Base-by-base conservation (phyloP, 2,329 filamentous ascomycete genomes). In the Lithohypha guttulata region DNA sequence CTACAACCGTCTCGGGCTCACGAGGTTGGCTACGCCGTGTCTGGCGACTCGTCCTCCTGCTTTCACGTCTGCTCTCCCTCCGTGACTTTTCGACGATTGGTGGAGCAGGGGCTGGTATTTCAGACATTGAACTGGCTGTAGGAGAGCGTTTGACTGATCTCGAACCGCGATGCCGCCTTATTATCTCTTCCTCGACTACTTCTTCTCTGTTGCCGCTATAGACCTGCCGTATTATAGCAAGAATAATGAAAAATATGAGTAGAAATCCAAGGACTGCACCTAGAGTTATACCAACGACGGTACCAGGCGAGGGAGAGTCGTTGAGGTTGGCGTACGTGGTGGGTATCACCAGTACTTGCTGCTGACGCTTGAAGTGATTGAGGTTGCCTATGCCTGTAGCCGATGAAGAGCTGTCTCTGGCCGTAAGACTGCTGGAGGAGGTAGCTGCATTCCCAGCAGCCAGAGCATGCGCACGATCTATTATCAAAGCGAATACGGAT, bases 311-410 rank as follows among this genome's bases (percentile, higher is more conserved):
- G 0, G 74, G 74, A 4, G 73, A 68, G 18, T 59, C 51, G 53
- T 70, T 58, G 22, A 73, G 60, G 37, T 64, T 63, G 31, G 68
- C 64, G 58, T 81, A 81, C 49, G 73, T 73, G 18, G 72, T 68
- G 1, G 77, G 75, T 49, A 81, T 77, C 44, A 74, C 65, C 42
- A 58, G 59, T 39, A 54, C 53, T 45, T 48, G 46, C 23, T 39
- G 28, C 28, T 52, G 48, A 25, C 51, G 43, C 42, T 52, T 53
- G 13, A 37, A 28, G 13, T 44, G 14, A 10, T 32, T 5, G 2
- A 37, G 25, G 13, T 28, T 21, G 23, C 4, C 20, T 4, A 38
- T 5, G 3, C 25, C 4, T 18, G 41, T 22, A 18, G 19, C 13
- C 17, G 39, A 10, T 21, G 25, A 30, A 4, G 7, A 9, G 11